These are phyloP conservation scores for Aspergillus sp. DNA, from an alignment of 2,329 filamentous ascomycete genomes.

Conservation along the genomic window DNA sequence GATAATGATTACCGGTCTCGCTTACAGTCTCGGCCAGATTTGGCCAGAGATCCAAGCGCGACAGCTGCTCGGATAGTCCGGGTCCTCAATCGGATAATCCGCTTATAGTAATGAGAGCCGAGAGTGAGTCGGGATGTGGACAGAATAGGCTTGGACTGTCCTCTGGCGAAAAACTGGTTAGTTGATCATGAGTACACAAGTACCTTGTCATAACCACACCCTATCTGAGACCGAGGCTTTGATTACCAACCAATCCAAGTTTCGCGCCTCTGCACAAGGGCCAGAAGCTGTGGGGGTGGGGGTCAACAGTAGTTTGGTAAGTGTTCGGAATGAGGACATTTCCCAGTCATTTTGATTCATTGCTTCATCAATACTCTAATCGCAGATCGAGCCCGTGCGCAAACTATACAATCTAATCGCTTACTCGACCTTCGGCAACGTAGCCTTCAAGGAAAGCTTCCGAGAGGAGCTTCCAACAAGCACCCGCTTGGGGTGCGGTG, in stretches of 20 bases:
- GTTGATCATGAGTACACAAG: no score
- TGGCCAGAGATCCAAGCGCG: not conserved
- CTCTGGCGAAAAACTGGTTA: not conserved
- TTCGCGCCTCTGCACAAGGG: no score
- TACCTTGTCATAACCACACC: no score
- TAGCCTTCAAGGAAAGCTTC: conserved; percentile 56
- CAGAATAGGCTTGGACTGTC: not conserved
- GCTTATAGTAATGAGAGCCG: not conserved
- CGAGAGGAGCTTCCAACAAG: conserved; percentile 64
- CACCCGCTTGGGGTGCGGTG: conserved; percentile 60
- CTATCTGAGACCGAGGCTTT: no score
- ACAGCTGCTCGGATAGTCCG: not conserved
- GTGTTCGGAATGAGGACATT: not conserved
- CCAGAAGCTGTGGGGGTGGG: not conserved
- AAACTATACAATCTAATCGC: not conserved
- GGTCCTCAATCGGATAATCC: not conserved
- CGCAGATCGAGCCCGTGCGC: not conserved
- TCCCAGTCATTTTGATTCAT: not conserved
- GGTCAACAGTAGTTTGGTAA: not conserved
- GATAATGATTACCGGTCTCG: not conserved
- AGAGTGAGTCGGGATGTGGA: conserved; percentile 5
- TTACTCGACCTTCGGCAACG: conserved; percentile 36
- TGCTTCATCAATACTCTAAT: not conserved
- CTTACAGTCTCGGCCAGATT: not conserved
- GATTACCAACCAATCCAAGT: no score